Evolutionary conservation across 208 protist species (phyloP), one percentile per base, ranked within the genome.

Genomic region (Acanthamoeba quina): DNA sequence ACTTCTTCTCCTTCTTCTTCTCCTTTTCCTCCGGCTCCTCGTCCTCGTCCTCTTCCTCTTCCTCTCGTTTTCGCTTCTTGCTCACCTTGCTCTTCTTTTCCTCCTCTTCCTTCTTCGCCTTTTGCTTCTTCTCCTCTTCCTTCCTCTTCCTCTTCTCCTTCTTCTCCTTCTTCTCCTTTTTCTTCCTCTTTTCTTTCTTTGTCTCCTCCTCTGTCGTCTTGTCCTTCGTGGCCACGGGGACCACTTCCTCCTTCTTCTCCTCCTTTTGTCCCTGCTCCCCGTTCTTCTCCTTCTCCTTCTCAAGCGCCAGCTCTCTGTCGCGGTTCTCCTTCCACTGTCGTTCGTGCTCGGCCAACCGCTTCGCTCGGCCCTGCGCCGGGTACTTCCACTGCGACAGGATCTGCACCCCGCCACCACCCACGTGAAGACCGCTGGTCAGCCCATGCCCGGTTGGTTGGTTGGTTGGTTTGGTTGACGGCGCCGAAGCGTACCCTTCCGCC

Each of bases 331-430:
- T 82, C 72, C 72, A 82, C 44, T 82, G 72, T 29, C 72, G 29
- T 37, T 82, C 72, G 72, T 82, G 72, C 21, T 82, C 72, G 19
- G 72, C 72, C 72, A 82, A 34, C 37, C 72, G 72, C 37, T 82
- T 82, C 31, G 34, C 41, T 26, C 72, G 72, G 17, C 72, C 72
- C 26, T 82, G 72, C 44, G 72, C 72, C 24, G 72, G 72, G 19
- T 82, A 82, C 72, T 82, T 82, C 72, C 72, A 82, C 24, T 82
- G 72, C 72, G 72, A 82, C 37, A 82, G 72, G 10, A 82, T 82
- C 70, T 78, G 70, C 24, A 24, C 17, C 7, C 24, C 37, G 26
- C n/a, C 64, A 3, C 31, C 1, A 2, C 56, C 1, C 56, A 24
- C 3, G 21, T 60, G 56, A 26, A 24, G 11, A n/a, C 19, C 13